phyloP scores from a whole-genome alignment of 768 basidiomycete species.

The Leccinum longicurvipes region DNA sequence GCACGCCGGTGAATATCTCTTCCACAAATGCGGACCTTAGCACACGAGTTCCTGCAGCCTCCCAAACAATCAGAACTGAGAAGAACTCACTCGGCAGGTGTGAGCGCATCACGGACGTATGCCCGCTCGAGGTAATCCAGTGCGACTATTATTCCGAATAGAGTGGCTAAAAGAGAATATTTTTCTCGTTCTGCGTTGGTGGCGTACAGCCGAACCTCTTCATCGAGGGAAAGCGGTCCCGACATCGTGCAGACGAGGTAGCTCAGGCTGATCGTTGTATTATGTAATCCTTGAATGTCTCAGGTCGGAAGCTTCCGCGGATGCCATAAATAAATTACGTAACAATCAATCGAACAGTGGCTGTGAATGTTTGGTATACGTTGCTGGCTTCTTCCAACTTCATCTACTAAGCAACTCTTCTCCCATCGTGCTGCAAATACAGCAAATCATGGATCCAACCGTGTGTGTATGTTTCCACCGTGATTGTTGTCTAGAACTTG shows the following conservation, averaged over 20 bases:
- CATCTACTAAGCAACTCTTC: too few species aligned
- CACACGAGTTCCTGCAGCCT: neutral
- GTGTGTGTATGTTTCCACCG: neutral
- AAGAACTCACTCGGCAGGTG: conserved; percentile 88
- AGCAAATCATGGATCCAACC: neutral
- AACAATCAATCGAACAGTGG: neutral
- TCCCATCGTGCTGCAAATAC: too few species aligned
- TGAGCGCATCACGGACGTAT: conserved; percentile 91
- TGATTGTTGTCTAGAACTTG: neutral
- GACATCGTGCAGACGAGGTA: conserved; percentile 18
- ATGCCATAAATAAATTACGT: neutral
- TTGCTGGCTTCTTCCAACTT: too few species aligned
- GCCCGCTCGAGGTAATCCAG: conserved; percentile 95
- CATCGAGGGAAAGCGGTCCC: conserved; percentile 62
- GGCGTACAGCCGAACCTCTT: conserved; percentile 86
- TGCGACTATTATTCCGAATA: conserved; percentile 88
- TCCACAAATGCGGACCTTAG: conserved; percentile 14
- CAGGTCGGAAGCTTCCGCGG: too few species aligned
- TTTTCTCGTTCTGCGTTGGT: conserved; percentile 89
- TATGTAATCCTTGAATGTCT: too few species aligned
- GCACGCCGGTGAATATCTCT: conserved; percentile 96
- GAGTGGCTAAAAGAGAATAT: conserved; percentile 80
- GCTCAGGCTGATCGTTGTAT: too few species aligned
- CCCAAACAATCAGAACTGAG: neutral
- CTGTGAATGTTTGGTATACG: too few species aligned